phyloP scores from a whole-genome alignment of 1,139 yeast species.

The Lodderomyces pseudojiufengensis region DNA sequence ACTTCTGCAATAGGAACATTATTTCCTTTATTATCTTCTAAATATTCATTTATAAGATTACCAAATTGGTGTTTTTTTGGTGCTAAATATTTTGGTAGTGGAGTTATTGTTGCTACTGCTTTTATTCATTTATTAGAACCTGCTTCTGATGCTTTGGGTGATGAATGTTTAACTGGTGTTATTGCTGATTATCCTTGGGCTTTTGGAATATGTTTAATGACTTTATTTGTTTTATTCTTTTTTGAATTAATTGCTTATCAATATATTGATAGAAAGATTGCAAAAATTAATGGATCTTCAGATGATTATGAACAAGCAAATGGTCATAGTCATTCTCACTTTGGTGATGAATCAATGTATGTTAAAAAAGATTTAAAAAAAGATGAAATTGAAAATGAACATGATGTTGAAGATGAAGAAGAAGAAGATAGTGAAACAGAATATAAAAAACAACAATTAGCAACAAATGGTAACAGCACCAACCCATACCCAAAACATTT shows the following conservation, averaged over 20 bases:
- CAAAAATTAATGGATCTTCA: conserved; percentile 13
- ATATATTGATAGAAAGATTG: conserved; percentile 39
- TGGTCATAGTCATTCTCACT: conserved; percentile 44
- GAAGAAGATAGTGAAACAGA: conserved; percentile 9
- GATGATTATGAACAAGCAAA: conserved; percentile 1
- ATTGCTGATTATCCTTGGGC: conserved; percentile 40
- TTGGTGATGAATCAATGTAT: conserved; percentile 39
- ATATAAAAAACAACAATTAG: conserved; percentile 10
- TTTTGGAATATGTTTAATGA: conserved; percentile 37
- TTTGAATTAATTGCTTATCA: conserved; percentile 55
- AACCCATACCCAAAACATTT: conserved; percentile 42
- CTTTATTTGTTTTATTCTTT: conserved; percentile 44
- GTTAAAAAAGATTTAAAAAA: conserved; percentile 20
- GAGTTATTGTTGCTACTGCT: conserved; percentile 88
- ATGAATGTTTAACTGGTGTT: conserved; percentile 35
- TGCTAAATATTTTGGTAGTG: conserved; percentile 86
- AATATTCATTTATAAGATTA: conserved; percentile 48
- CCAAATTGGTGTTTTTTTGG: conserved; percentile 64
- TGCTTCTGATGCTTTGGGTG: conserved; percentile 49
- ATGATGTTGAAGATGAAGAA: conserved; percentile 15
- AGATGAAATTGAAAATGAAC: conserved; percentile 19
- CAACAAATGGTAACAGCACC: conserved; percentile 13
- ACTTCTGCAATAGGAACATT: conserved; percentile 57
- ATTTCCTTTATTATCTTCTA: conserved; percentile 58
- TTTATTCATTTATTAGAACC: conserved; percentile 82